Conservation (phyloP, 2,329 filamentous ascomycete species). For the Monosporascus sp. region DNA sequence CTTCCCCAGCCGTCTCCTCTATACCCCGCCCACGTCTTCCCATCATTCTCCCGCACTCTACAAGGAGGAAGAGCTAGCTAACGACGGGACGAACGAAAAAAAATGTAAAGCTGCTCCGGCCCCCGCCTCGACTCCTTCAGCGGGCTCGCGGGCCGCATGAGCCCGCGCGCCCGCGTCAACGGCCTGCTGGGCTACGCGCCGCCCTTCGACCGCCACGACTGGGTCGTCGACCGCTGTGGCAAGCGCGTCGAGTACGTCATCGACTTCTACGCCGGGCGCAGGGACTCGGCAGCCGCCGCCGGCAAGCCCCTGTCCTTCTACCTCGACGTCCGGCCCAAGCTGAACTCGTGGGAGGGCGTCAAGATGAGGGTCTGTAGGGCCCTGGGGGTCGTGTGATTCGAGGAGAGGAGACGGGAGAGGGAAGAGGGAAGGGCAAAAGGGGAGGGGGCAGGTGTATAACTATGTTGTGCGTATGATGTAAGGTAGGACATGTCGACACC, state of each 20-base stretch:
- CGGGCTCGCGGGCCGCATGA: constrained; percentile 64
- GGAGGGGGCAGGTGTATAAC: not conserved
- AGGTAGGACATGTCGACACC: no score
- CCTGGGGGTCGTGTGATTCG: constrained; percentile 39
- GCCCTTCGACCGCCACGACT: constrained; percentile 95
- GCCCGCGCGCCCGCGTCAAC: constrained; percentile 78
- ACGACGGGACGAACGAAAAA: no score
- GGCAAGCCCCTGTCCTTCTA: constrained; percentile 50
- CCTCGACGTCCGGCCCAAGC: constrained; percentile 61
- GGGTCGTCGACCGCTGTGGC: constrained; percentile 90
- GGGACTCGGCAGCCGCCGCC: constrained; percentile 36
- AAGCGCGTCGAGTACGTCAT: constrained; percentile 89
- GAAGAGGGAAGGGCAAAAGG: no score
- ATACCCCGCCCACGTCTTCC: no score
- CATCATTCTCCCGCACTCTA: no score
- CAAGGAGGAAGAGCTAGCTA: no score
- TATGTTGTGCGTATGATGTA: not conserved
- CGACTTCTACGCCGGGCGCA: constrained; percentile 83
- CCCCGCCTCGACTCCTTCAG: constrained; percentile 80
- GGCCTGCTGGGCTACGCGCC: constrained; percentile 79
- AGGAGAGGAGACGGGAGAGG: constrained; percentile 1
- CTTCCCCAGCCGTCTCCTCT: no score
- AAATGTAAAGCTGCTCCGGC: constrained; percentile 58
- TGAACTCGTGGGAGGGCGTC: constrained; percentile 62
- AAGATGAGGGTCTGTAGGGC: constrained; percentile 57